Conservation (phyloP, 352 stramenopile genomes). For the Phytophthora multivora region DNA sequence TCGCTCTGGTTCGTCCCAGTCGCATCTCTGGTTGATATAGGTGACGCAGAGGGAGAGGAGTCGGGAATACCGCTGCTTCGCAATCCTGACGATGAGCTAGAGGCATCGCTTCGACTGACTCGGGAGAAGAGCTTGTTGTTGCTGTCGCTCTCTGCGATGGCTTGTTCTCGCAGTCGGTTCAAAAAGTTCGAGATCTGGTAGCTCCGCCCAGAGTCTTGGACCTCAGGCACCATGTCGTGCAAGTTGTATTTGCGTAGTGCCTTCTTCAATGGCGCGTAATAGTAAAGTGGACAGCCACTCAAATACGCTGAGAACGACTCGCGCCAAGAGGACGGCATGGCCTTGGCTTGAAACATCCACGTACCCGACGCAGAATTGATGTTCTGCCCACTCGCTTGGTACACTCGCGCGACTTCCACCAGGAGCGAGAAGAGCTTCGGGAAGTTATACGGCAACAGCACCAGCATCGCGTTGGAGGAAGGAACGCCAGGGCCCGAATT, state of each 20-base stretch:
- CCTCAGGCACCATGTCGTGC: constrained; percentile 86
- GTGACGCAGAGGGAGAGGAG: constrained; percentile 44
- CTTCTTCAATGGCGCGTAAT: constrained; percentile 84
- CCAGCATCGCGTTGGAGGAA: constrained; percentile 57
- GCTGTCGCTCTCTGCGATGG: constrained; percentile 72
- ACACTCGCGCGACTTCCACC: constrained; percentile 82
- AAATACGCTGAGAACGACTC: constrained; percentile 86
- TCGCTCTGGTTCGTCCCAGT: constrained; percentile 31
- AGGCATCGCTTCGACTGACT: constrained; percentile 28
- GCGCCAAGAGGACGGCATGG: constrained; percentile 86
- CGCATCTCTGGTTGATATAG: constrained; percentile 29
- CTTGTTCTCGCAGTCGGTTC: constrained; percentile 75
- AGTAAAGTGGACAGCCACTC: constrained; percentile 77
- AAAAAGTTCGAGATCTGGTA: constrained; percentile 86
- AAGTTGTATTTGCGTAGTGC: constrained; percentile 87
- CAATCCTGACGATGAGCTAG: constrained; percentile 10
- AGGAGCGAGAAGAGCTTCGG: constrained; percentile 81
- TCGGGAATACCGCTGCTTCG: constrained; percentile 36
- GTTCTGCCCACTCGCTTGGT: constrained; percentile 79
- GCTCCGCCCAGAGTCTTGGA: constrained; percentile 79
- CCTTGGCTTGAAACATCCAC: constrained; percentile 89
- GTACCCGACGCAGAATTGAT: constrained; percentile 63
- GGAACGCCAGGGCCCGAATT: constrained; percentile 34
- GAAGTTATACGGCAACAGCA: constrained; percentile 91
- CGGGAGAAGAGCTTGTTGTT: constrained; percentile 82